Percentiles rank a stretch among this genome's conserved stretches.
phyloP scores from a whole-genome alignment of 2,329 filamentous ascomycete species.

The Sclerotinia minor region DNA sequence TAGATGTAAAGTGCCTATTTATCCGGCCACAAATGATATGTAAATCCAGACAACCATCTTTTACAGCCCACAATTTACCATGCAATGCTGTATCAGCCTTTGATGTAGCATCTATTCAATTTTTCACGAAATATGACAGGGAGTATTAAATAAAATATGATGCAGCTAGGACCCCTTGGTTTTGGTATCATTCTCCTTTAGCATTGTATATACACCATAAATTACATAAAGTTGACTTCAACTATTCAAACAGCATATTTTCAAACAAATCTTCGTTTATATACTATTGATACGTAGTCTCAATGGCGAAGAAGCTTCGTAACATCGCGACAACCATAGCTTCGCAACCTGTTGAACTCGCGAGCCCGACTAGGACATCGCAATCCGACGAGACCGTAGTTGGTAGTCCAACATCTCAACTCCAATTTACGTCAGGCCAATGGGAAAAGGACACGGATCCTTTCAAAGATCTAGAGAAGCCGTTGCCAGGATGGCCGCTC shows the following conservation, averaged over 20 bases:
- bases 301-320: conserved; percentile 5
- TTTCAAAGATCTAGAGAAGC: not conserved
- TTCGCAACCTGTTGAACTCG: not conserved
- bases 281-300: not conserved
- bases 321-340: not conserved
- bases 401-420: not conserved
- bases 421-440: not conserved
- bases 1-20: not conserved
- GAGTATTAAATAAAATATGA: not conserved
- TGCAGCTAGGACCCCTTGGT: not conserved
- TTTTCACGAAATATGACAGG: not conserved
- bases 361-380: not conserved
- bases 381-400: conserved; percentile 1
- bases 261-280: not conserved
- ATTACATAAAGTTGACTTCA: not conserved
- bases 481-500: conserved; percentile 26
- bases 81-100: conserved; percentile 2
- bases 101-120: not conserved
- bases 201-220: not conserved
- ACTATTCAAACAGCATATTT: not conserved
- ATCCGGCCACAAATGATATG: conserved; percentile 2
- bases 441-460: not conserved
- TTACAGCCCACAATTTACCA: not conserved
- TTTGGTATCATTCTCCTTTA: not conserved
- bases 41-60: not conserved